Base-by-base conservation (phyloP, 495 filamentous ascomycete genomes). In the Hypoxylon cercidicola region DNA sequence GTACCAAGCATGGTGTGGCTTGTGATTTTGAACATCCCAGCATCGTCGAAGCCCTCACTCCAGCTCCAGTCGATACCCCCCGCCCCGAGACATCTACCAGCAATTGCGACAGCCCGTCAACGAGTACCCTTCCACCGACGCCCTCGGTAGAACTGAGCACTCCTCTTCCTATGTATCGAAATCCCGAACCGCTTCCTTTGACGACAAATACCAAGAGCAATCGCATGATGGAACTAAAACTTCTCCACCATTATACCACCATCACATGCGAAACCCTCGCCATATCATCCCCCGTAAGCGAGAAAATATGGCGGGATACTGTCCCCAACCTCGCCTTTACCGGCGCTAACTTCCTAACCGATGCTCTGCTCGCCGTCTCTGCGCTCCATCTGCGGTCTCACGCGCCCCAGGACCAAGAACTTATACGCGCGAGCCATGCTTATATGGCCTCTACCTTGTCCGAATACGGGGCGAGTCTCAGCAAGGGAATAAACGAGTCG, bases 1-100 rank as follows among this genome's bases (percentile, higher is more conserved):
- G 86, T 73, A 69, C 80, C 25, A 89, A 87, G 60, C 86, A 89
- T 74, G 86, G 84, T 39, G 86, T 89, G 12, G 66, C 74, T 16
- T 89, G 86, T 72, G 86, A 89, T 66, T 89, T 88, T 60, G 82
- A 87, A 47, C 71, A 76, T 46, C 79, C 80, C 52, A 68, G 74
- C 46, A 53, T 80, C 59, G 58, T 73, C 50, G 74, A 75, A 52
- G 72, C 73, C 34, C 69, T 74, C 28, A 52, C 59, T 13, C 68
- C 72, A 1, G 59, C 63, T 13, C 66, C 68, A 4, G 25, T 35
- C 51, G 39, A 55, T 6, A 68, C 70, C 8, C 68, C 75, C 1
- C 72, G 70, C 40, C 70, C 74, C 41, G 60, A 76, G n/a, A 63
- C 62, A 15, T 74, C 71, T 62, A 72, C n/a, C n/a, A n/a, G 66